Percentiles rank a stretch among this genome's conserved stretches.
Conservation (phyloP, 768 basidiomycete species). For the Mycena chlorophos region DNA sequence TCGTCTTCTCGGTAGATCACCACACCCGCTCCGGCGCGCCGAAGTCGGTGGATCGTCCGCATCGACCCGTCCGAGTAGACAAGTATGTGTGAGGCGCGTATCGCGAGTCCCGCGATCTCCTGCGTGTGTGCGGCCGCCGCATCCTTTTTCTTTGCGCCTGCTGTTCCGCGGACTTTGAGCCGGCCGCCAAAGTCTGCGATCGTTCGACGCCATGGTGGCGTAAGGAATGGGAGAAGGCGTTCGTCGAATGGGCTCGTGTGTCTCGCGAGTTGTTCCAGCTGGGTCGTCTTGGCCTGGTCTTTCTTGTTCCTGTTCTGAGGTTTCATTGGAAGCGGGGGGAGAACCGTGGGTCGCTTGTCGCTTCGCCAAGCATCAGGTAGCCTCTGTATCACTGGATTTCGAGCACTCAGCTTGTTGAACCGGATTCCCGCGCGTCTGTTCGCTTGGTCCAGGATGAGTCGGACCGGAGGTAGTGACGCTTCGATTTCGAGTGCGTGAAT, state of each 20-base stretch:
- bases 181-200: neutral
- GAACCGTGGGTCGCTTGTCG: neutral
- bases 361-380: neutral
- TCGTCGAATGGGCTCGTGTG: neutral
- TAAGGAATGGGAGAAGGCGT: neutral
- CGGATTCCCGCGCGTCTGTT: neutral
- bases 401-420: slow-evolving; percentile 1
- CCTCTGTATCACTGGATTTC: neutral
- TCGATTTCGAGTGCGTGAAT: slow-evolving; percentile 33
- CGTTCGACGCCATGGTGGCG: neutral
- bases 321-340: neutral
- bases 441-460: neutral
- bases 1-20: neutral
- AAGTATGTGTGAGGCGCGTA: neutral
- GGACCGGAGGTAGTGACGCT: slow-evolving; percentile 28
- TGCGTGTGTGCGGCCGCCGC: neutral
- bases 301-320: neutral
- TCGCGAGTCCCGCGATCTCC: neutral
- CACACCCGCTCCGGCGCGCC: slow-evolving; percentile 2
- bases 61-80: slow-evolving; percentile 9
- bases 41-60: neutral
- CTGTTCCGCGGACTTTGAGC: neutral
- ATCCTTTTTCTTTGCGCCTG: neutral
- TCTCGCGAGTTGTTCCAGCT: neutral
- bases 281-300: neutral